A percentile compares a stretch with the other conserved stretches of the same genome.
Conservation (phyloP, 768 basidiomycete genomes). For the Calocybe gangraenosa region DNA sequence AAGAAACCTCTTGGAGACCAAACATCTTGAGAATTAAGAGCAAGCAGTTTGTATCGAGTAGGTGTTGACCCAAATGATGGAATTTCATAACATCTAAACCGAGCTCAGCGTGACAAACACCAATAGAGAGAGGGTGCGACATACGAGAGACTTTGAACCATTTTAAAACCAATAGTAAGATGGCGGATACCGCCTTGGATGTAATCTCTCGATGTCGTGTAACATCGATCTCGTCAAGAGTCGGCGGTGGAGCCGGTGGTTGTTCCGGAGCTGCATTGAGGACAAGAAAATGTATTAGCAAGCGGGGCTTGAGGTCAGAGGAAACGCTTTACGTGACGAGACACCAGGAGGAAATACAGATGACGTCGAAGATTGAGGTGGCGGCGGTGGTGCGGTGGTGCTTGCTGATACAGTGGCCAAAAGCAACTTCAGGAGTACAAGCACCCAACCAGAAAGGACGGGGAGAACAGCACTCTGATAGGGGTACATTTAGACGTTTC, state of each 20-base stretch:
- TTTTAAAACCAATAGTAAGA: slow-evolving; percentile 83
- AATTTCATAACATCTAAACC: slow-evolving; percentile 92
- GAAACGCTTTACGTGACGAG: slow-evolving; percentile 48
- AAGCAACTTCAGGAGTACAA: slow-evolving; percentile 88
- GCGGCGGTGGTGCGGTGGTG: slow-evolving; percentile 42
- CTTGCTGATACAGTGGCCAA: slow-evolving; percentile 90
- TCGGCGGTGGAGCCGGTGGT: slow-evolving; percentile 61
- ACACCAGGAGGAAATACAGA: slow-evolving; percentile 71
- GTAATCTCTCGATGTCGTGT: slow-evolving; percentile 96
- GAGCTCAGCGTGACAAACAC: background rate
- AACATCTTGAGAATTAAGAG: slow-evolving; percentile 97
- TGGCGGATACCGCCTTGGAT: slow-evolving; percentile 95
- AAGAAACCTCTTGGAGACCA: slow-evolving; percentile 88
- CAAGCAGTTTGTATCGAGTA: slow-evolving; percentile 93
- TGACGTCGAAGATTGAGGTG: slow-evolving; percentile 63
- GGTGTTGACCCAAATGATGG: slow-evolving; percentile 92
- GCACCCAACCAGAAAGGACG: slow-evolving; percentile 83
- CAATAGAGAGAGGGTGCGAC: slow-evolving; percentile 25
- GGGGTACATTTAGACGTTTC: background rate
- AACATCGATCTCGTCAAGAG: slow-evolving; percentile 89
- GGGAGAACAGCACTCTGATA: slow-evolving; percentile 78
- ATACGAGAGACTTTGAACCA: slow-evolving; percentile 99
- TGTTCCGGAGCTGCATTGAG: slow-evolving; percentile 54
- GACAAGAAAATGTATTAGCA: background rate
- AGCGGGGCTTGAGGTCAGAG: background rate